Conservation (phyloP, 768 basidiomycete genomes). For the Naganishia randhawae region DNA sequence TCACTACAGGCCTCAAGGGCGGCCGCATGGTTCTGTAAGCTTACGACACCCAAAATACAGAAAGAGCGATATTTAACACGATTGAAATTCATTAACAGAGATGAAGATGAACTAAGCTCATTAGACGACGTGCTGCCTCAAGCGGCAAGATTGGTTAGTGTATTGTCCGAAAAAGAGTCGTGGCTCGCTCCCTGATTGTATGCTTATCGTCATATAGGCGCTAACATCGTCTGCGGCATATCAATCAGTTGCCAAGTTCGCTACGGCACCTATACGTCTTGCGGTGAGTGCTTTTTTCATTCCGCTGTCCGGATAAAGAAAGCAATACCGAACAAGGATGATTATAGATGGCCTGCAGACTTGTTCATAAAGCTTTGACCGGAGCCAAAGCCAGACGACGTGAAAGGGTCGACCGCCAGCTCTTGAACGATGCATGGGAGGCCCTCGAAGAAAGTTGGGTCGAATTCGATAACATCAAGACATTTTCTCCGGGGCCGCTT, state of each 20-base stretch:
- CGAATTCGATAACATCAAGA: slow-evolving; percentile 66
- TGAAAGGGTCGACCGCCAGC: slow-evolving; percentile 61
- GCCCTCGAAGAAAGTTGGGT: slow-evolving; percentile 76
- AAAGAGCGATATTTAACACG: background rate
- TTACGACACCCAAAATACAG: too few species aligned
- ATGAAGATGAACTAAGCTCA: slow-evolving; percentile 68
- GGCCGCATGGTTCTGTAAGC: slow-evolving; percentile 75
- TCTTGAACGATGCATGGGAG: slow-evolving; percentile 77
- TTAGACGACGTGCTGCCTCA: slow-evolving; percentile 67
- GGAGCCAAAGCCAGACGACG: slow-evolving; percentile 68
- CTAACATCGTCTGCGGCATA: slow-evolving; percentile 23
- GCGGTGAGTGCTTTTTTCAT: slow-evolving; percentile 50
- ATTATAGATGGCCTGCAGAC: slow-evolving; percentile 61
- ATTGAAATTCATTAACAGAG: slow-evolving; percentile 52
- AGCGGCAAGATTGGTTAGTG: slow-evolving; percentile 53
- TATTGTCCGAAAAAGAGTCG: background rate
- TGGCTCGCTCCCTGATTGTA: background rate
- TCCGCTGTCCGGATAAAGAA: background rate
- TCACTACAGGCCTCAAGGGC: slow-evolving; percentile 76
- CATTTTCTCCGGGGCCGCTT: slow-evolving; percentile 40
- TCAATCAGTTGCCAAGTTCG: slow-evolving; percentile 37
- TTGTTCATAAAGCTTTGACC: slow-evolving; percentile 72
- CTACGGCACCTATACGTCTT: slow-evolving; percentile 69
- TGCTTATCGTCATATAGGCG: background rate
- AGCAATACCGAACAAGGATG: background rate